Percentiles rank a stretch among this genome's conserved stretches.
Evolutionary conservation across 1,284 basidiomycete species (phyloP).

Genomic region (Sphaerobolus stellatus): DNA sequence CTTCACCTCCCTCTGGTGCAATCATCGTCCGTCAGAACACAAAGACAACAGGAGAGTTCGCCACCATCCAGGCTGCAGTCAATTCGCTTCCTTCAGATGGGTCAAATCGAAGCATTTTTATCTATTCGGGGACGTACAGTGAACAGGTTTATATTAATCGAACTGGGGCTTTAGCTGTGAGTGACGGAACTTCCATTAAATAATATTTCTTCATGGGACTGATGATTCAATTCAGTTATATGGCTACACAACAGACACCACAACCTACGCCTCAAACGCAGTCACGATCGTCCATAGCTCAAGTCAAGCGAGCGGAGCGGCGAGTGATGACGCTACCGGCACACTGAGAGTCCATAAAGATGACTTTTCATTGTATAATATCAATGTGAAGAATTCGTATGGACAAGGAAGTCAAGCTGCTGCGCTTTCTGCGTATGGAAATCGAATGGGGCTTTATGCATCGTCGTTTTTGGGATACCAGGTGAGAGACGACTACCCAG

Average conservation of each 20-base stretch:
- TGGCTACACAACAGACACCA: slow-evolving; percentile 44
- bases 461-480: slow-evolving; percentile 55
- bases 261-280: slow-evolving; percentile 36
- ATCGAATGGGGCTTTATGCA: slow-evolving; percentile 49
- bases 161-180: slow-evolving; percentile 42
- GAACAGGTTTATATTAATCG: slow-evolving; percentile 55
- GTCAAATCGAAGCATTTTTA: slow-evolving; percentile 47
- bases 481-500: slow-evolving; percentile 37
- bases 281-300: slow-evolving; percentile 48
- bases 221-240: slow-evolving; percentile 35
- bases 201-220: neutral
- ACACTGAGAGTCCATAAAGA: slow-evolving; percentile 53
- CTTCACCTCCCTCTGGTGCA: slow-evolving; percentile 46
- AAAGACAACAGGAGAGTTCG: slow-evolving; percentile 42
- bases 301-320: slow-evolving; percentile 32
- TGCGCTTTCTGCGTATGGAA: slow-evolving; percentile 53
- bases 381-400: slow-evolving; percentile 54
- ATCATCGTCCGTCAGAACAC: slow-evolving; percentile 44
- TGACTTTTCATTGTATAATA: slow-evolving; percentile 54
- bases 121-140: slow-evolving; percentile 53
- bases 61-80: slow-evolving; percentile 42
- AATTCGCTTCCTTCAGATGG: slow-evolving; percentile 45
- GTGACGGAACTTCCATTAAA: no score
- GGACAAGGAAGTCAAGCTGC: slow-evolving; percentile 47
- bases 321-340: slow-evolving; percentile 54